Evolutionary conservation across 345 rosid species (phyloP).

Genomic region (Cardiospermum halicacabum): DNA sequence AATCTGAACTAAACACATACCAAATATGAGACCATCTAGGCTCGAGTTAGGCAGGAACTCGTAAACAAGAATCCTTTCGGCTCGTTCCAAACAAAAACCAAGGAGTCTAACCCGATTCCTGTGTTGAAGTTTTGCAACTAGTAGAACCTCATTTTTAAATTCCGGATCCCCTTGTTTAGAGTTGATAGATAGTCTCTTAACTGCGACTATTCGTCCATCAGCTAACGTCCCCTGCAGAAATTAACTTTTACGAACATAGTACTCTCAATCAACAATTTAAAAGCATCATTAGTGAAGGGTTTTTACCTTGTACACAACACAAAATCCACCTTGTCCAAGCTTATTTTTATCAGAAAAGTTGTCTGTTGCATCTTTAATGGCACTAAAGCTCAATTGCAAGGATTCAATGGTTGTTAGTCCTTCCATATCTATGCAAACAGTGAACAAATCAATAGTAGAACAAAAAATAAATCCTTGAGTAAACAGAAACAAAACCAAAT

Average conservation of each 20-base stretch:
- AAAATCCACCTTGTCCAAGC: constrained; percentile 33
- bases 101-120: constrained; percentile 53
- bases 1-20: constrained; percentile 15
- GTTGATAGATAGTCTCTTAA: constrained; percentile 34
- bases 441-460: neutral
- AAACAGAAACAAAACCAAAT: neutral
- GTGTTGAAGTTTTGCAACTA: constrained; percentile 57
- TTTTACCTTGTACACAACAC: constrained; percentile 27
- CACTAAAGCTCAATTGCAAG: constrained; percentile 19
- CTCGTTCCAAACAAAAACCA: constrained; percentile 39
- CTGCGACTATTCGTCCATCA: constrained; percentile 37
- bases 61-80: constrained; percentile 45
- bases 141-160: constrained; percentile 45
- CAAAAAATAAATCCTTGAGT: neutral
- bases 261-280: neutral
- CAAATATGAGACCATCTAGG: constrained; percentile 38
- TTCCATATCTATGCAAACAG: neutral
- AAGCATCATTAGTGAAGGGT: neutral
- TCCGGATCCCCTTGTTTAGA: constrained; percentile 52
- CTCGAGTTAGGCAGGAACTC: constrained; percentile 47
- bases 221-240: constrained; percentile 38
- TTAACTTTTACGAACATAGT: neutral
- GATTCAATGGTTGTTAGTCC: constrained; percentile 15
- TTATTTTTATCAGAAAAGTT: constrained; percentile 23
- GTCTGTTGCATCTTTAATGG: constrained; percentile 18